Evolutionary conservation across 83 land plant genomes (phyloP), one percentile per base, ranked within the genome.

Genomic region (Picea mariana): DNA sequence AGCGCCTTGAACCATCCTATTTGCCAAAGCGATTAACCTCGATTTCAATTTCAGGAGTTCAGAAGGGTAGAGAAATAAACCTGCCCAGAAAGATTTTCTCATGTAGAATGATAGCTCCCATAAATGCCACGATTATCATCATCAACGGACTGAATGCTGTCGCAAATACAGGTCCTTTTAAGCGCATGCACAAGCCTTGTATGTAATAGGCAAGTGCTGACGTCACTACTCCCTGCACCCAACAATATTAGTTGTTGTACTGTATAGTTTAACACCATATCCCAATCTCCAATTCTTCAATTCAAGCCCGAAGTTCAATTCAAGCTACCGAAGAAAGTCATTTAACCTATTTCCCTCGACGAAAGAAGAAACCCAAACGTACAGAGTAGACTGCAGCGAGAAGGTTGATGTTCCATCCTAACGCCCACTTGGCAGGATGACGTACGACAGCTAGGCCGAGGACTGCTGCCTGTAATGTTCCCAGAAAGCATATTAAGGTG

Each of bases 381-480:
- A 84, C 87, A 16, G 85, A 73, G 72, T 90, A 90, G 15, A 80
- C 84, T 34, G 85, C 84, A 67, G 90, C 89, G 3, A 90, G 79
- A 11, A 90, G 92, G 79, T 87, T 82, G 5, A 87, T 81, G 80
- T 90, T 84, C 63, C 75, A 90, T 61, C 87, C 85, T 7, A 90
- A 13, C 5, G 31, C 67, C 92, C 92, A 90, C 3, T 65, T 86
- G 4, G 84, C 75, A 23, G 77, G 72, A 61, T 31, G 2, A 31
- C 34, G 34, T 31, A 31, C 34, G 2, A 31, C 2, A 31, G 34
- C 34, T 31, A 31, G 2, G 34, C 34, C 2, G 34, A 31, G 34
- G 2, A 31, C 34, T 31, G 34, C 2, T 31, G 34, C 34, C 34
- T 31, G 34, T 31, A 31, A 31, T 31, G 34, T 31, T 31, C 34